Evolutionary conservation across 257 asterid species (phyloP), one percentile per base, ranked within the genome.

Genomic region (Solanum chilense): DNA sequence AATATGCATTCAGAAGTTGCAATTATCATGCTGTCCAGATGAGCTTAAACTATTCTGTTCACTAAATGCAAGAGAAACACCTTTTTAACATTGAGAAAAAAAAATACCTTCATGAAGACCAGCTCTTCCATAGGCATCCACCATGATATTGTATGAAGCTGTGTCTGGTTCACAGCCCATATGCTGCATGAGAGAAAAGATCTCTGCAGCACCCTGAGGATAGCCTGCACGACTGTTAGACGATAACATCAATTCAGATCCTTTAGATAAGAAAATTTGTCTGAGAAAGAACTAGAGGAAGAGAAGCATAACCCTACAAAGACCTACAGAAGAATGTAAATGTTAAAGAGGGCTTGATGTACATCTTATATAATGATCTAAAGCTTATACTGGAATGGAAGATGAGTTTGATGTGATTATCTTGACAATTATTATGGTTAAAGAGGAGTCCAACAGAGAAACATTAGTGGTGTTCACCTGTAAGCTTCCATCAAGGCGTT

Each of bases 401-500:
- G 62, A n/a, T 44, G 84, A 0, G 41, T 3, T 45, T 14, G 44
- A 80, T 29, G 11, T 1, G 85, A 80, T 80, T 80, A 18, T 80
- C 10, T 80, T 29, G 23, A 29, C 20, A 49, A 10, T 29, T 27
- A 80, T 29, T 29, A 23, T 29, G 49, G 66, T 49, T 2, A 80
- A 47, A 49, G 35, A 27, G 44, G 25, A 3, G 12, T 21, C 41
- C 42, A 80, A 5, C 0, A 10, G 10, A 16, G 84, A 80, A 47
- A 29, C 1, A 23, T 35, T 71, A 25, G 70, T 29, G 66, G 14
- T 21, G 33, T 78, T 49, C 86, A 94, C 99, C 98, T 94, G 91
- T 96, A 96, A 89, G 98, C 95, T 91, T 93, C 98, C 97, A 96
- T 94, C 83, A 96, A 98, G 87, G 98, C 98, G 84, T 96, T 96